Base-by-base conservation (phyloP, 306 rosid species). In the Carpinus viminea region DNA sequence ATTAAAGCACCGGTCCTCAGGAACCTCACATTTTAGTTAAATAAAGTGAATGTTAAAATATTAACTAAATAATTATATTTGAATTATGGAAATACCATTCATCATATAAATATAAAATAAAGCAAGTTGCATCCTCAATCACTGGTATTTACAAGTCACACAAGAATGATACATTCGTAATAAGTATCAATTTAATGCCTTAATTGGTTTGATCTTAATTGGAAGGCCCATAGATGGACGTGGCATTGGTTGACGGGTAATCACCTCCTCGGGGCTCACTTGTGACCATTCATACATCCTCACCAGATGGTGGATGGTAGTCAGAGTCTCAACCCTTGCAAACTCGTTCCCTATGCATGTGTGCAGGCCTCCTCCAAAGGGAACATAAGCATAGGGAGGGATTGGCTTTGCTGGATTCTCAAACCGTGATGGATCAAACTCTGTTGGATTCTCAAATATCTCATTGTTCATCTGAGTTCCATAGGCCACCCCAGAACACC, bases 281-380 rank as follows among this genome's bases (percentile, higher is more conserved):
- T 76, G 84, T 46, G 90, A 78, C 88, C 92, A 86, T 76, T 86
- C 86, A 10, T 59, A 89, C 81, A 65, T 78, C 13, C 77, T 84
- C 68, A 86, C 81, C 70, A 89, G 57, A 76, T 89, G 84, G 78
- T 86, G 90, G 41, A 86, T 78, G 36, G 79, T 82, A 9, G 81
- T 74, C 69, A 86, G 86, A 6, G 86, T 85, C 59, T 89, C 81
- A 20, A 86, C 87, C 73, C 88, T 80, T 0, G 89, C 87, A 86
- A 89, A 86, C 76, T 84, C 90, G 13, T 88, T 88, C 21, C 90
- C 92, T 51, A 82, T 51, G 87, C 90, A 88, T 36, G 47, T 38
- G 72, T 75, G 86, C n/a, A 74, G 36, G 41, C 90, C 92, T 68
- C 74, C 88, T 68, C 88, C 90, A 82, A 86, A 86, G 46, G 92